Evolutionary conservation across 2,329 filamentous ascomycete species (phyloP).

Genomic region (Thelonectria blattea): DNA sequence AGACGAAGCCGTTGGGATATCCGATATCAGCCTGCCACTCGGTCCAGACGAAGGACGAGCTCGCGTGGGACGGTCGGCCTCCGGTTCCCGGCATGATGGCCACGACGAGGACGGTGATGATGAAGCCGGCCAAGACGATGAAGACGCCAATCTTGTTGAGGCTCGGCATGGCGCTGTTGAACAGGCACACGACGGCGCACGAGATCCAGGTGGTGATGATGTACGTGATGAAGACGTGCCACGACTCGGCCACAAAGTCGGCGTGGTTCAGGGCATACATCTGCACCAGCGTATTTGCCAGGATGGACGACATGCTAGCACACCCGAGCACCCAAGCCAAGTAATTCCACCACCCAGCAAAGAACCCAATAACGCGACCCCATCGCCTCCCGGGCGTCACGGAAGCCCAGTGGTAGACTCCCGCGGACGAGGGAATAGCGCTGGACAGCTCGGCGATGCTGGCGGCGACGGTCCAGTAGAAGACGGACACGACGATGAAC

Average conservation of each 20-base stretch:
- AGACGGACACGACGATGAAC: conserved; percentile 55
- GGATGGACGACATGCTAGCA: conserved; percentile 49
- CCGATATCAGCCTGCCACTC: conserved; percentile 49
- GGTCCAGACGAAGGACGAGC: conserved; percentile 47
- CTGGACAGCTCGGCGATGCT: conserved; percentile 66
- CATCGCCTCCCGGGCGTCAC: conserved; percentile 58
- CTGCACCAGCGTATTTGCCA: conserved; percentile 50
- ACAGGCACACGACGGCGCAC: conserved; percentile 55
- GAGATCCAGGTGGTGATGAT: conserved; percentile 48
- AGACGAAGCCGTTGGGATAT: conserved; percentile 50
- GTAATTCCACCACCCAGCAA: conserved; percentile 54
- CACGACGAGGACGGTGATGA: conserved; percentile 62
- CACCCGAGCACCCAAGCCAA: conserved; percentile 49
- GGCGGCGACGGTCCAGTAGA: conserved; percentile 64
- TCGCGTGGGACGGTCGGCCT: conserved; percentile 40
- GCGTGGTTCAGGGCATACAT: conserved; percentile 52
- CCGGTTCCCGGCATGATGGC: conserved; percentile 55
- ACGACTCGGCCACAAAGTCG: conserved; percentile 44
- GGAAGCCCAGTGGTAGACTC: conserved; percentile 67
- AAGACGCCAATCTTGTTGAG: conserved; percentile 61
- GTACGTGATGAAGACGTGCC: conserved; percentile 53
- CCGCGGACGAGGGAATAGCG: conserved; percentile 65
- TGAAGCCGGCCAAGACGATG: conserved; percentile 55
- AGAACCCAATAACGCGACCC: conserved; percentile 57
- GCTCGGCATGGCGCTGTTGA: conserved; percentile 57